These are phyloP conservation scores for Vanrija humicola DNA, from an alignment of 1,284 basidiomycete species.

Conservation along the genomic window DNA sequence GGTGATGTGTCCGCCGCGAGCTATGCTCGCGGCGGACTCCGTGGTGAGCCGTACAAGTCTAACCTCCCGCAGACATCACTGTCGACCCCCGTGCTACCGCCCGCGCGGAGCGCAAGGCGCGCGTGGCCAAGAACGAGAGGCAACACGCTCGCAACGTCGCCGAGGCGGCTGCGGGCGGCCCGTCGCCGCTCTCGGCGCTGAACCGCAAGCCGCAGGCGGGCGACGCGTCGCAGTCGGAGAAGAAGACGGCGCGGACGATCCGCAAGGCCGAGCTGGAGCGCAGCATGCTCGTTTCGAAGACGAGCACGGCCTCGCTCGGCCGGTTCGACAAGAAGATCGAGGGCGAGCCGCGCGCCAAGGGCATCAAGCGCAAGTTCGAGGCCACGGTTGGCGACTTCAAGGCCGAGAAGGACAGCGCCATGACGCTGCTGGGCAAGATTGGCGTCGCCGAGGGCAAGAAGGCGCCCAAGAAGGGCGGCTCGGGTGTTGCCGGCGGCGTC, in stretches of 20 bases:
- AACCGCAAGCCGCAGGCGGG: constrained; percentile 12
- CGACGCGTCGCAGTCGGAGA: constrained; percentile 18
- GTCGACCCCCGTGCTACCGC: constrained; percentile 74
- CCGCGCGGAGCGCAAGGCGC: constrained; percentile 70
- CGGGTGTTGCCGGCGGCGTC: constrained; percentile 52
- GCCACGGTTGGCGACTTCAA: constrained; percentile 44
- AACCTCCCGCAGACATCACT: constrained; percentile 58
- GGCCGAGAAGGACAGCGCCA: constrained; percentile 66
- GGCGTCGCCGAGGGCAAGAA: constrained; percentile 58
- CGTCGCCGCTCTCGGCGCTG: constrained; percentile 16
- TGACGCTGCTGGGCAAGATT: constrained; percentile 71
- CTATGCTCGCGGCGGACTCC: no score
- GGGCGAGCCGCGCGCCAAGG: constrained; percentile 82
- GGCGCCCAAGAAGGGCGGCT: constrained; percentile 53
- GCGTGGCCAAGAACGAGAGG: constrained; percentile 78
- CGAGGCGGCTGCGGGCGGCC: constrained; percentile 51
- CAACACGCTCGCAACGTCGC: constrained; percentile 77
- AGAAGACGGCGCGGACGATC: constrained; percentile 49
- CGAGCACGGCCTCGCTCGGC: constrained; percentile 89
- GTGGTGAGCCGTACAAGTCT: no score
- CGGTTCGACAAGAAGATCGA: constrained; percentile 81
- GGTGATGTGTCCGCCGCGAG: no score
- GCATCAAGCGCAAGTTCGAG: constrained; percentile 85
- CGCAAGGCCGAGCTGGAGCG: constrained; percentile 73
- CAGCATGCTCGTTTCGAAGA: constrained; percentile 71